These are phyloP conservation scores for Lizonia empirigonia DNA, from an alignment of 2,329 filamentous ascomycete genomes.

Conservation along the genomic window DNA sequence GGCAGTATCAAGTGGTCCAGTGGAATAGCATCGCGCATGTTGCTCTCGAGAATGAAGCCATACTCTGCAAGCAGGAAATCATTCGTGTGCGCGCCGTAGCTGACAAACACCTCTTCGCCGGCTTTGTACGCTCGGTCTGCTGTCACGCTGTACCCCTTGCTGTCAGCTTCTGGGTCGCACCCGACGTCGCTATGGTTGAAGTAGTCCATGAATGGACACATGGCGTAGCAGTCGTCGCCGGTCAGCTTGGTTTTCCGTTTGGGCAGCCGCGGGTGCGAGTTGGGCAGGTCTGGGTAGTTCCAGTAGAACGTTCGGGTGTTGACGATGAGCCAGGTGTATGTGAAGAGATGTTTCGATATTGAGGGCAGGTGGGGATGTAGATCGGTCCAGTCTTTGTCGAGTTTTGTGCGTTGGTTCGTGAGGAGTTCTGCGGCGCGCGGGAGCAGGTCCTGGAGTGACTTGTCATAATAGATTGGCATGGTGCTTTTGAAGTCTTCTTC, in stretches of 20 bases:
- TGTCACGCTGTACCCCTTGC: constrained; percentile 60
- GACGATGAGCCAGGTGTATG: constrained; percentile 65
- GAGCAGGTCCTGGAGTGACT: constrained; percentile 48
- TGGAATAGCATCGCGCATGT: constrained; percentile 48
- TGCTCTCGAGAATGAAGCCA: constrained; percentile 52
- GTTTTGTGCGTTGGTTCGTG: constrained; percentile 59
- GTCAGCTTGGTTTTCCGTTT: constrained; percentile 50
- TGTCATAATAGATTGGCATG: constrained; percentile 63
- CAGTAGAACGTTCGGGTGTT: constrained; percentile 67
- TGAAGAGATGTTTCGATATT: constrained; percentile 52
- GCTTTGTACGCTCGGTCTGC: constrained; percentile 57
- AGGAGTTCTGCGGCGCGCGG: constrained; percentile 51
- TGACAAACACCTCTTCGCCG: constrained; percentile 71
- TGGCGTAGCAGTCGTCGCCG: constrained; percentile 66
- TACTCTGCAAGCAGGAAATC: constrained; percentile 75
- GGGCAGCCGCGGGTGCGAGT: constrained; percentile 48
- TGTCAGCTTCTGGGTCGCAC: constrained; percentile 60
- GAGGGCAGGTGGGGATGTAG: constrained; percentile 53
- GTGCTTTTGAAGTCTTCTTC: constrained; percentile 62
- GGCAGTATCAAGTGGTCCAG: constrained; percentile 53
- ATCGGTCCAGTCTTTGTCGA: constrained; percentile 57
- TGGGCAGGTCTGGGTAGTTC: constrained; percentile 49
- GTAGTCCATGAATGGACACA: constrained; percentile 75
- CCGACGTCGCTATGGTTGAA: constrained; percentile 63
- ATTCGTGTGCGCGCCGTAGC: constrained; percentile 73